These are phyloP conservation scores for Venturia effusa DNA, from an alignment of 2,329 filamentous ascomycete genomes.

Conservation along the genomic window DNA sequence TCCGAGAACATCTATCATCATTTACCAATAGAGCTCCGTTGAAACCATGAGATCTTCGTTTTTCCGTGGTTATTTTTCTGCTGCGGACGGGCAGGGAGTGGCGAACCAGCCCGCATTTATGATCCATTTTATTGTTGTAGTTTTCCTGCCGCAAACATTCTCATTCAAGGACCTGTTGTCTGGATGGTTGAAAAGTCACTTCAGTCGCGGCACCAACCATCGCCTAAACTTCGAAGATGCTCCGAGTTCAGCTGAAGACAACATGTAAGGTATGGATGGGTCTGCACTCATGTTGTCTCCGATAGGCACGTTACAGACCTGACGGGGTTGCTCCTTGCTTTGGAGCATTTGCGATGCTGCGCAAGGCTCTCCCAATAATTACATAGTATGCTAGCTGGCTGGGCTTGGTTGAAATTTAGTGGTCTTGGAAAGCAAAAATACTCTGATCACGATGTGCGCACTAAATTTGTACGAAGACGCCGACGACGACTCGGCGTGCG, in stretches of 20 bases:
- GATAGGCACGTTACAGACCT: background rate
- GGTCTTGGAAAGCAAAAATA: background rate
- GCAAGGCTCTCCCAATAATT: background rate
- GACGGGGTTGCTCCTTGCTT: slow-evolving; percentile 2
- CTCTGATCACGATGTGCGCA: background rate
- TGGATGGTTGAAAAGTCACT: background rate
- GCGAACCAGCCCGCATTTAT: background rate
- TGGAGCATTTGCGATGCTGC: background rate
- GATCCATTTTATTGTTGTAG: background rate
- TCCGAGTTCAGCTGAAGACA: background rate
- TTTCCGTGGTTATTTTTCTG: background rate
- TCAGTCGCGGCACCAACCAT: background rate
- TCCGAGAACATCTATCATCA: background rate
- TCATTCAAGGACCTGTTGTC: background rate
- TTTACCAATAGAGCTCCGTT: background rate
- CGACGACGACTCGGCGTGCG: slow-evolving; percentile 1
- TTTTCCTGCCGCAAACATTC: background rate
- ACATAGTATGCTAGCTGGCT: background rate
- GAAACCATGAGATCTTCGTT: background rate
- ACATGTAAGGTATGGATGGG: background rate
- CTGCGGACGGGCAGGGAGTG: background rate
- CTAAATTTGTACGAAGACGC: background rate
- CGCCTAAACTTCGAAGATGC: background rate
- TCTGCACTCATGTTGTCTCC: background rate
- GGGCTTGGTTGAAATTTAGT: background rate